Conservation (phyloP, 495 filamentous ascomycete genomes). For the Penicillium pancosmium region DNA sequence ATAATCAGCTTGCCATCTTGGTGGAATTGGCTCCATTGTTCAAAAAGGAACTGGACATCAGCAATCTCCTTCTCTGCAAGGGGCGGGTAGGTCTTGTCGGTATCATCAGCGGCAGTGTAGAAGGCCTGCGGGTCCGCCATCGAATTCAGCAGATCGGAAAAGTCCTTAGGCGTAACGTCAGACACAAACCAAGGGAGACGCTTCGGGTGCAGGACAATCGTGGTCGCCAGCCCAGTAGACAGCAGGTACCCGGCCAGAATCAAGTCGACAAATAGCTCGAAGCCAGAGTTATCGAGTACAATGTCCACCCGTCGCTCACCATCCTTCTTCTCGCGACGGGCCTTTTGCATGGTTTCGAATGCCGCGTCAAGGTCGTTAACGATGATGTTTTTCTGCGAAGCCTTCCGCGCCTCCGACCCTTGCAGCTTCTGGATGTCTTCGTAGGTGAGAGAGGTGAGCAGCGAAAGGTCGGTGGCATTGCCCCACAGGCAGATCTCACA, state of each 20-base stretch:
- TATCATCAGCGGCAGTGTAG: conserved; percentile 73
- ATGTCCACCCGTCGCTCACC: conserved; percentile 79
- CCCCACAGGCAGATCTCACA: conserved; percentile 98
- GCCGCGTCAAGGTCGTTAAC: conserved; percentile 78
- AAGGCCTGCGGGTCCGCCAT: conserved; percentile 75
- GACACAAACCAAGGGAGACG: conserved; percentile 97
- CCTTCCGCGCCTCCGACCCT: conserved; percentile 80
- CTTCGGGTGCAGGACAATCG: conserved; percentile 90
- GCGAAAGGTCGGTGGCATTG: conserved; percentile 92
- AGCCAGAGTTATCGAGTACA: conserved; percentile 93
- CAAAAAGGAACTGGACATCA: conserved; percentile 75
- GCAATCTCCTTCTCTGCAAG: conserved; percentile 67
- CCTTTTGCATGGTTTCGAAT: conserved; percentile 68
- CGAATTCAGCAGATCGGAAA: conserved; percentile 73
- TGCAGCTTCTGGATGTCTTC: conserved; percentile 97
- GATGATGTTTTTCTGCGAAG: conserved; percentile 84
- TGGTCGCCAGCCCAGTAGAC: conserved; percentile 77
- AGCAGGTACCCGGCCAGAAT: conserved; percentile 89
- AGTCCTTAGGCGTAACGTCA: conserved; percentile 86
- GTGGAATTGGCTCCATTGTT: conserved; percentile 77
- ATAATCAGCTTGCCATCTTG: conserved; percentile 79
- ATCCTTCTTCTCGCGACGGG: conserved; percentile 54
- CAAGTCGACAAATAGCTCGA: conserved; percentile 93
- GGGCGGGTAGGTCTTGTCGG: conserved; percentile 55
- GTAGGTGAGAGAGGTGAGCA: conserved; percentile 86